Base-by-base conservation (phyloP, 2,329 filamentous ascomycete genomes). In the Talaromyces albobiverticillius region DNA sequence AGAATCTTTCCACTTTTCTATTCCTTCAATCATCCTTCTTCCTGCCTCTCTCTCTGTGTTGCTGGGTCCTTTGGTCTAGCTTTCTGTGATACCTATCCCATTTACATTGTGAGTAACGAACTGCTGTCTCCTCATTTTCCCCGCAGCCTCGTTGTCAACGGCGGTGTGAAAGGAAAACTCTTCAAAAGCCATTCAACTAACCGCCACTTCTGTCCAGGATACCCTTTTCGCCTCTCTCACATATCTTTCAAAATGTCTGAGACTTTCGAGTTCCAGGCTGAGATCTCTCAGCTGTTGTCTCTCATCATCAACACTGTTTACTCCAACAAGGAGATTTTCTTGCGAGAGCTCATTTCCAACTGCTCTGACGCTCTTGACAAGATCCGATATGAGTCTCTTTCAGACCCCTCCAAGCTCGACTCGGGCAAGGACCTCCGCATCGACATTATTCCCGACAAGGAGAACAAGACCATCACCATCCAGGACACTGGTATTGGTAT, bases 221-320 rank as follows among this genome's bases (percentile, higher is more conserved):
- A 58, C 53, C 56, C 51, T 36, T 53, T 55, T 48, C 29, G 42
- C 41, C 38, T 38, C 23, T 51, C 43, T 49, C 53, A 46, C 49
- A 64, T 73, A 76, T 71, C 72, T 78, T 89, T 75, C 76, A 96
- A 95, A 90, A 79, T 90, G 78, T 69, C 74, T 64, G 92, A 97
- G 83, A 96, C 92, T 67, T 99, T 99, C 82, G 93, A 97, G 88
- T 99, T 97, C 84, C 94, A 99, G 88, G 94, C 94, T 88, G 94
- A 99, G 89, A 99, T 99, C 76, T 97, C 93, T 89, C 94, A 99
- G 90, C 90, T 99, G 65, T 89, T 99, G 75, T 91, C 88, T 67
- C 89, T 99, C 76, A 99, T 99, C 81, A 99, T 99, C 86, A 99
- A 99, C 89, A 97, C 94, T 65, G 94, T 99, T 82, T 99, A 97